These are phyloP conservation scores for Boletus rubescentipes DNA, from an alignment of 768 basidiomycete species.

Conservation along the genomic window DNA sequence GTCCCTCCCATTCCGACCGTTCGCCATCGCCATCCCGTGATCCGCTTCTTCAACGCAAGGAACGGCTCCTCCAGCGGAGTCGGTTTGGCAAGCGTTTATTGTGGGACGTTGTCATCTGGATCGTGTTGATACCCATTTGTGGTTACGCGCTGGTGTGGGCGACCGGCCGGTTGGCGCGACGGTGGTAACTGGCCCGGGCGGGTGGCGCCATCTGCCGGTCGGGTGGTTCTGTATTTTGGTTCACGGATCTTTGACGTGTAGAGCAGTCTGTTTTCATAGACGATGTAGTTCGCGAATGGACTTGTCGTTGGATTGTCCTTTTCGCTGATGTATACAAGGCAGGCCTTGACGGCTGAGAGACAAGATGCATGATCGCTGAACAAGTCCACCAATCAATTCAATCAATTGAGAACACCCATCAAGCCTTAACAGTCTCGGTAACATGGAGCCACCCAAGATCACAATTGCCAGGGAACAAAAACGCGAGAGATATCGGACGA, in stretches of 20 bases:
- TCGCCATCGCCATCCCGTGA: conserved; percentile 43
- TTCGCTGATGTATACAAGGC: not conserved
- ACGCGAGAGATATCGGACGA: too few species aligned
- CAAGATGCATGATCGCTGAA: too few species aligned
- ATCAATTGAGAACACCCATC: too few species aligned
- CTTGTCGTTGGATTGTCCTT: not conserved
- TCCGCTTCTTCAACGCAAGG: conserved; percentile 83
- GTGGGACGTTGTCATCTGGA: conserved; percentile 85
- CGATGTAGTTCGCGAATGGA: not conserved
- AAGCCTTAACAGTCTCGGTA: too few species aligned
- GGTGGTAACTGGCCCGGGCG: conserved; percentile 47
- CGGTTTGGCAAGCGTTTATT: conserved; percentile 69
- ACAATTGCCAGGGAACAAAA: too few species aligned
- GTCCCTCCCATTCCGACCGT: conserved; percentile 12
- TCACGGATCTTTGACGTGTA: conserved; percentile 7
- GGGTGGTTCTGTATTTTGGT: not conserved
- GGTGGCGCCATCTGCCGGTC: conserved; percentile 4
- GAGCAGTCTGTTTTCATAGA: not conserved
- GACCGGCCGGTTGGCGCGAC: conserved; percentile 47
- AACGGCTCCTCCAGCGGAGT: conserved; percentile 74
- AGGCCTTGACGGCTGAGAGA: too few species aligned
- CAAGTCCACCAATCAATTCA: too few species aligned
- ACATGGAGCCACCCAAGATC: too few species aligned
- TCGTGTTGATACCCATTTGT: conserved; percentile 63
- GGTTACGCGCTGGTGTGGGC: conserved; percentile 57